A percentile compares a stretch with the other conserved stretches of the same genome.
Evolutionary conservation across 306 rosid species (phyloP).

Genomic region (Fagus crenata): DNA sequence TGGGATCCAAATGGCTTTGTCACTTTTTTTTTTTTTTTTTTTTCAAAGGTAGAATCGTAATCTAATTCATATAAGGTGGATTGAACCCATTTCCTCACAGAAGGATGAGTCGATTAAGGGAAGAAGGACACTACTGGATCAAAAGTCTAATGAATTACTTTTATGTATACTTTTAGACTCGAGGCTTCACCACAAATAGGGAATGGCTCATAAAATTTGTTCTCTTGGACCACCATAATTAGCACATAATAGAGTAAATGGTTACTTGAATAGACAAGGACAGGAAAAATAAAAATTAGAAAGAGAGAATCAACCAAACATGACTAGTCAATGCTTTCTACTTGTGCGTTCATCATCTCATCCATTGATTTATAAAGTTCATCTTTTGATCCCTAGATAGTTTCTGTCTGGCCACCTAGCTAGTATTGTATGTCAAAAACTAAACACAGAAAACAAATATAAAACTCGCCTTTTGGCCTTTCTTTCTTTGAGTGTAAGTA

Average conservation of each 20-base stretch:
- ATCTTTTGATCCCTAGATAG: not conserved
- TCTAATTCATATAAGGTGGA: no score
- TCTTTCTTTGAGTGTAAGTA: not conserved
- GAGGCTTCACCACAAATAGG: not conserved
- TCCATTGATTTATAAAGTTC: not conserved
- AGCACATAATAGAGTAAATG: not conserved
- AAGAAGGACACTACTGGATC: no score
- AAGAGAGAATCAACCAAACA: not conserved
- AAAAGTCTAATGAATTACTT: no score
- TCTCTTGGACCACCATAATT: not conserved
- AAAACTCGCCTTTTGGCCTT: not conserved
- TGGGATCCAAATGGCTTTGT: conserved; percentile 5
- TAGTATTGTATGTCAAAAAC: not conserved
- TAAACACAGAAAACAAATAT: not conserved
- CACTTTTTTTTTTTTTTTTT: not conserved
- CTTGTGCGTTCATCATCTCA: not conserved
- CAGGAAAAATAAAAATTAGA: not conserved
- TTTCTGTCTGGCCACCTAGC: not conserved
- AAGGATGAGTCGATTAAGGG: no score
- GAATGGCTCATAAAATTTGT: not conserved
- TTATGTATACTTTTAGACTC: not conserved
- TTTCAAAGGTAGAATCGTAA: no score
- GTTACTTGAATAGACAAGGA: not conserved
- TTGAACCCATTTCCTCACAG: no score
- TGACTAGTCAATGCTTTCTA: not conserved